Evolutionary conservation across 2,329 filamentous ascomycete genomes (phyloP), one percentile per base, ranked within the genome.

Genomic region (Arachnomyces sp.): DNA sequence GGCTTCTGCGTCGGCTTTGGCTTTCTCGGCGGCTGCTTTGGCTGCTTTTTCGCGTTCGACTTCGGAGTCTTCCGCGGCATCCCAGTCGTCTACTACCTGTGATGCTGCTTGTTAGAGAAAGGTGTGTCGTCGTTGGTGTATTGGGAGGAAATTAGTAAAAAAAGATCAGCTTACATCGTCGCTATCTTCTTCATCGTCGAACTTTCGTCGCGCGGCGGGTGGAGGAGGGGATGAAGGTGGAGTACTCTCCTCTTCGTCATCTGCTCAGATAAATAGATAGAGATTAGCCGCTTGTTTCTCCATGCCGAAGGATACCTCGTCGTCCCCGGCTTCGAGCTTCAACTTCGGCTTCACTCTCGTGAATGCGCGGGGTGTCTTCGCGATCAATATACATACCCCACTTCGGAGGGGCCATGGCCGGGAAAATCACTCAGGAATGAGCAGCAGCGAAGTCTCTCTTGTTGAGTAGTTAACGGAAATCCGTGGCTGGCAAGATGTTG

Each of bases 21-120:
- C 86, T 67, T 94, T 93, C 39, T 79, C 84, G 59, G 86, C 89
- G 4, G 76, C 82, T 37, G 82, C 87, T 70, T 90, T 92, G 67
- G 84, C 85, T 18, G 78, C 86, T 74, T 96, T 98, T 67, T 95
- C 89, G 56, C 88, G 85, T 72, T 98, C 92, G 54, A 82, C 90
- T 57, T 98, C 92, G 46, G 88, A 95, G 69, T 98, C 92, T 59
- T 96, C 92, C 52, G 86, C 89, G 43, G 86, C 90, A 57, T 96
- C 89, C 92, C 92, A 98, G 28, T 86, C 90, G 45, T 98, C 92
- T 58, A 95, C 78, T 42, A 96, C 86, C 83, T 95, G 49, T 43
- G 33, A 2, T 28, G 30, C 12, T 32, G 17, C 12, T 29, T 44
- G 40, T 36, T 34, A 32, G 16, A 38, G 14, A 21, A 34, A 14